A percentile compares a stretch with the other conserved stretches of the same genome.
These are phyloP conservation scores for Myxozyma monticola DNA, from an alignment of 805 yeast genomes.

Conservation along the genomic window DNA sequence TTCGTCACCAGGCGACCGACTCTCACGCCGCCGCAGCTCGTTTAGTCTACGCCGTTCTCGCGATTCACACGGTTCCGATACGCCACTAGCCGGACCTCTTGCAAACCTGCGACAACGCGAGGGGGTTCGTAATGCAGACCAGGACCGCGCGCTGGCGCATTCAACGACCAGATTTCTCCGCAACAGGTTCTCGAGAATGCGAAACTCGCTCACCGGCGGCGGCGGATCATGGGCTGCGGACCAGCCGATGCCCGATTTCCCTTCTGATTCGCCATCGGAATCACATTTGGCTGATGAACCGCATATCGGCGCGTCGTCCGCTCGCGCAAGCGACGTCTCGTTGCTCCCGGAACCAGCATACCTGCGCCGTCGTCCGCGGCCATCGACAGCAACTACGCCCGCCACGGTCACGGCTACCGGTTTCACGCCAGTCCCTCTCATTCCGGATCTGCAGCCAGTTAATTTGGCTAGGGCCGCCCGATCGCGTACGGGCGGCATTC, in stretches of 20 bases:
- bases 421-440: constrained; percentile 4
- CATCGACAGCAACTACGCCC: constrained; percentile 15
- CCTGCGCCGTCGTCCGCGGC: constrained; percentile 25
- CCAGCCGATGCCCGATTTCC: background rate
- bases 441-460: background rate
- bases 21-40: constrained; percentile 2
- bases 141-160: background rate
- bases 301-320: background rate
- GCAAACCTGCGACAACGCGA: background rate
- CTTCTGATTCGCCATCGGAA: background rate
- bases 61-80: background rate
- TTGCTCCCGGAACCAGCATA: constrained; percentile 27
- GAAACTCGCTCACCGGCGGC: constrained; percentile 9
- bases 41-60: background rate
- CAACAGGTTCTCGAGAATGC: constrained; percentile 16
- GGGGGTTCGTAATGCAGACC: background rate
- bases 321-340: constrained; percentile 5
- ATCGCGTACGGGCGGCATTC: background rate
- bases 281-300: background rate
- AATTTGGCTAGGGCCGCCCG: background rate
- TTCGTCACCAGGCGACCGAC: constrained; percentile 3
- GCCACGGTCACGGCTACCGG: constrained; percentile 12
- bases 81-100: background rate
- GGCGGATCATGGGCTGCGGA: background rate
- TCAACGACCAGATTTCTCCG: constrained; percentile 8